Base-by-base conservation (phyloP, 129 eudicot genomes). In the Calendula officinalis region DNA sequence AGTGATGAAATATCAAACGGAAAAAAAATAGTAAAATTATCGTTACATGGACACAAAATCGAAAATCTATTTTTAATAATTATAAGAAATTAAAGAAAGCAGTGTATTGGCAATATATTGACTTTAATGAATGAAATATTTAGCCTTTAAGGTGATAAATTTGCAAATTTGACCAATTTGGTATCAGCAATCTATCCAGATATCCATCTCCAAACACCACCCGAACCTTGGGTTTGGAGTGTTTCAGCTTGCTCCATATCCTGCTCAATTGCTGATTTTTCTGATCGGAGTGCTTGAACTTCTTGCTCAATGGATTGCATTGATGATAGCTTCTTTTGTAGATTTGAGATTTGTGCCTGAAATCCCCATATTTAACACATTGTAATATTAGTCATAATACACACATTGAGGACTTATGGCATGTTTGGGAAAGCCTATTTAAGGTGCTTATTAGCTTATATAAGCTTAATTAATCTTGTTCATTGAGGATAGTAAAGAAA, bases 121-220 rank as follows among this genome's bases (percentile, higher is more conserved):
- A 32, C 32, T 13, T 49, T 52, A 72, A 53, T 72, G 39, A 62
- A 72, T 72, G 71, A 36, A 64, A 72, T 48, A 38, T 70, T 61
- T 27, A 13, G 61, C 51, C 62, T 49, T 60, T 49, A 51, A 67
- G 74, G 15, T 57, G 22, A 67, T 69, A 38, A 74, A 33, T 59
- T 62, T 54, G 58, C 68, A 70, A 34, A 30, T 50, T 50, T 46
- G 62, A 50, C 47, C 13, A 33, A 4, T 46, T 50, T 22, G 17
- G 55, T 34, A 8, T 61, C 40, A 44, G 64, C 56, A 64, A 73
- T 12, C 50, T 80, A 84, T 47, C 86, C 84, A 59, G 82, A 71
- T 49, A 86, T 77, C 90, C 89, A 82, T 55, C 83, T 80, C 91
- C 92, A 91, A 84, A 87, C 80, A 22, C 98, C 96, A 52, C 91